Evolutionary conservation across 177 flowering plant genomes (phyloP).

Genomic region (Vitis hybrid): DNA sequence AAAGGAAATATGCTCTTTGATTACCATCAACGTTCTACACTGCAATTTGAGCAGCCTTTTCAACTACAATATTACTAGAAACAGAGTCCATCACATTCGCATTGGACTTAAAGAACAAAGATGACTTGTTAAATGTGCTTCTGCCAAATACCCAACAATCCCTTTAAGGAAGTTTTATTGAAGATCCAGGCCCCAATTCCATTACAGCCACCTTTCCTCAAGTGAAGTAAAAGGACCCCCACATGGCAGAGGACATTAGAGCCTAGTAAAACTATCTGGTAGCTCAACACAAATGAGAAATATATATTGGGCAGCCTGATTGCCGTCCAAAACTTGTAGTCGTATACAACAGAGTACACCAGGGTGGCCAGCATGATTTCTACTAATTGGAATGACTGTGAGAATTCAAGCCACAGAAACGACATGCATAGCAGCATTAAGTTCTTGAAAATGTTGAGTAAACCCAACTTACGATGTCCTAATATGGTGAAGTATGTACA

Average conservation of each 20-base stretch:
- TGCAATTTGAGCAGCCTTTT: no score
- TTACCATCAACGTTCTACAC: no score
- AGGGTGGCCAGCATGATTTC: conserved; percentile 42
- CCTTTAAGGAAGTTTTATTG: conserved; percentile 1
- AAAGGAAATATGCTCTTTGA: no score
- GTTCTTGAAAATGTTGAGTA: conserved; percentile 40
- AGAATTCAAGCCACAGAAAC: conserved; percentile 59
- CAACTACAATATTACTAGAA: no score
- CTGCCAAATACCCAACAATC: no score
- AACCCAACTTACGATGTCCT: conserved; percentile 40
- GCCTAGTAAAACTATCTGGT: conserved; percentile 38
- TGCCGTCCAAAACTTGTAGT: conserved; percentile 50
- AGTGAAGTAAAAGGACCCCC: conserved; percentile 46
- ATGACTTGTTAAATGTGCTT: no score
- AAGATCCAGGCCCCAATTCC: conserved; percentile 41
- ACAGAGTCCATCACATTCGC: no score
- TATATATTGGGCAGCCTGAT: conserved; percentile 33
- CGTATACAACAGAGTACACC: conserved; percentile 41
- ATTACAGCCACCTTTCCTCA: conserved; percentile 50
- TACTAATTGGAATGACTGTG: conserved; percentile 54
- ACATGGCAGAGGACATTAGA: conserved; percentile 6
- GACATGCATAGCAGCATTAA: conserved; percentile 30
- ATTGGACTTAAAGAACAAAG: no score
- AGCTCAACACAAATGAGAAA: conserved; percentile 41
- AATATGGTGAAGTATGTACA: conserved; percentile 57